Evolutionary conservation across 257 asterid species (phyloP).

Genomic region (Coffea eugenioides): DNA sequence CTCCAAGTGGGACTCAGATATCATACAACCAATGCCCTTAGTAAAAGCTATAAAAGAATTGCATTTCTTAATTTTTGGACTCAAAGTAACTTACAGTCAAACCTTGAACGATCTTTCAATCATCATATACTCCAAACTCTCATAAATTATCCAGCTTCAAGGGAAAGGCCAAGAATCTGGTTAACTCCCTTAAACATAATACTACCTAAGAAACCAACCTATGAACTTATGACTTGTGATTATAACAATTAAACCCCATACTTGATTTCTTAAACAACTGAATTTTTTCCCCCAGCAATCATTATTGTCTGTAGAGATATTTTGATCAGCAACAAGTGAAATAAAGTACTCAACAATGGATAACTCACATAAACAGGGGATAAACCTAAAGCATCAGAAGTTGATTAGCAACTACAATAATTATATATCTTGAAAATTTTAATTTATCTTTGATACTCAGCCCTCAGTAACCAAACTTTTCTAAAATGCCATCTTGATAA

Average conservation of each 20-base stretch:
- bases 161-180: neutral
- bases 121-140: neutral
- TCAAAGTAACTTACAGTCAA: neutral
- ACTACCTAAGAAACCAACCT: neutral
- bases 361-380: too few species aligned
- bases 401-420: neutral
- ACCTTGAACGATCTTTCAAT: neutral
- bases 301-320: neutral
- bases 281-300: neutral
- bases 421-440: neutral
- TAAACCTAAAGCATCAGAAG: neutral
- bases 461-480: neutral
- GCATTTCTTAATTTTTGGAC: neutral
- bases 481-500: constrained; percentile 6
- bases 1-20: too few species aligned
- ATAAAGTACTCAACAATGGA: too few species aligned
- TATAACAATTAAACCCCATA: neutral
- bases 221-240: neutral
- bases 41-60: too few species aligned
- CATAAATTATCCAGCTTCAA: too few species aligned
- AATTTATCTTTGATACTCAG: neutral
- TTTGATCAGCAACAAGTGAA: neutral
- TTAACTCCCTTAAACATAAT: neutral
- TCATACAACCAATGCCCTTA: neutral
- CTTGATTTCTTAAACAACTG: neutral